Percentiles rank a stretch among this genome's conserved stretches.
Conservation (phyloP, 345 rosid species). For the Arabidopsis suecica region DNA sequence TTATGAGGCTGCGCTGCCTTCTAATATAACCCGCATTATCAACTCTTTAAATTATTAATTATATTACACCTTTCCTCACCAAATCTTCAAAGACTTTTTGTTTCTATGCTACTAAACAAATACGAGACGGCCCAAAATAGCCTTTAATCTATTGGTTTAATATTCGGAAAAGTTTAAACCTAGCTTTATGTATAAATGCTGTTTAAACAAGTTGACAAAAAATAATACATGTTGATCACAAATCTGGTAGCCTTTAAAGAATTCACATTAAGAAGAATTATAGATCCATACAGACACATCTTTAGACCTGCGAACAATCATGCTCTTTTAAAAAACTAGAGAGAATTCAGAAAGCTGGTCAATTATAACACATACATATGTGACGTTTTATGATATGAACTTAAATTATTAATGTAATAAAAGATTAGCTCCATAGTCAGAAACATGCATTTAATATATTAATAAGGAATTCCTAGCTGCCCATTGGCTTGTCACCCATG, state of each 20-base stretch:
- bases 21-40: background rate
- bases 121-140: background rate
- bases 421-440: constrained; percentile 11
- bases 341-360: constrained; percentile 14
- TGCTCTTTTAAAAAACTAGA: background rate
- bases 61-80: background rate
- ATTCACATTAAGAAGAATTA: background rate
- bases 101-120: background rate
- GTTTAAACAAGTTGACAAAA: constrained; percentile 5
- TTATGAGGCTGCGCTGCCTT: constrained; percentile 36
- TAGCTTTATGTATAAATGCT: background rate
- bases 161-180: background rate
- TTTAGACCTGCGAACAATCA: constrained; percentile 12
- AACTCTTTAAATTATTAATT: background rate
- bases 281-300: constrained; percentile 15
- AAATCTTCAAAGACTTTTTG: too few relatives aligned
- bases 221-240: constrained; percentile 1
- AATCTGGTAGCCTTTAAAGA: constrained; percentile 4
- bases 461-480: background rate
- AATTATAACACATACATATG: background rate
- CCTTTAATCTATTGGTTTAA: background rate
- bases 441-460: constrained; percentile 24
- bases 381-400: constrained; percentile 1
- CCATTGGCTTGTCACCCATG: constrained; percentile 32
- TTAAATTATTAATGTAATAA: background rate